These are phyloP conservation scores for Penicillium corylophilum DNA, from an alignment of 2,329 filamentous ascomycete genomes.

Conservation along the genomic window DNA sequence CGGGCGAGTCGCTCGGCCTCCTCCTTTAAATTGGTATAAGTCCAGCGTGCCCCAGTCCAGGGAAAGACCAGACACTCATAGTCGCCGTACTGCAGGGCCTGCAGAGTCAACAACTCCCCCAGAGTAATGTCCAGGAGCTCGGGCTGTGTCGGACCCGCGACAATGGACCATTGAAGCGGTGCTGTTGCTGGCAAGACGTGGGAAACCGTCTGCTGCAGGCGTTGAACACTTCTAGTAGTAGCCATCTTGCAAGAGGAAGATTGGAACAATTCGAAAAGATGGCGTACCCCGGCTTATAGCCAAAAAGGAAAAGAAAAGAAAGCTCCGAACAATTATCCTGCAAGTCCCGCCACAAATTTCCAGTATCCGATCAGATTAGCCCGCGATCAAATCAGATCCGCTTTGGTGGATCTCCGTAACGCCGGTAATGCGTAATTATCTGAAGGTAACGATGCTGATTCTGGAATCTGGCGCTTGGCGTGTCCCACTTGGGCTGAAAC, in stretches of 20 bases:
- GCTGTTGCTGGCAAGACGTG: slow-evolving; percentile 24
- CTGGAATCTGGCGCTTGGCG: not conserved
- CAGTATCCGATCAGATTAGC: not conserved
- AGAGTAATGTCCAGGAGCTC: slow-evolving; percentile 70
- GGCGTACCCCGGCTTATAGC: not conserved
- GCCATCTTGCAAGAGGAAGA: slow-evolving; percentile 19
- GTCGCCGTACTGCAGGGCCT: slow-evolving; percentile 64
- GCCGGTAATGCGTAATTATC: not conserved
- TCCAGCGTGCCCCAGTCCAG: slow-evolving; percentile 74
- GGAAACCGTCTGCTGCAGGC: slow-evolving; percentile 32
- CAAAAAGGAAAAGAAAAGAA: not conserved
- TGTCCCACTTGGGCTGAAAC: not conserved
- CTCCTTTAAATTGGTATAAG: slow-evolving; percentile 63
- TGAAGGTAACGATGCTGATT: not conserved
- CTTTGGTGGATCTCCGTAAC: not conserved
- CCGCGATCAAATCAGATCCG: not conserved
- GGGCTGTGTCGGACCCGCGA: slow-evolving; percentile 68
- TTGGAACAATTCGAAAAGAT: not conserved
- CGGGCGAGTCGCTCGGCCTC: slow-evolving; percentile 63
- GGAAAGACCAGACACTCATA: slow-evolving; percentile 71
- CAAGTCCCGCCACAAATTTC: not conserved
- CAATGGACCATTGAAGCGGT: slow-evolving; percentile 50
- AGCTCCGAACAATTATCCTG: not conserved
- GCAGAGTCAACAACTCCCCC: slow-evolving; percentile 69
- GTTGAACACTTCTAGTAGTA: slow-evolving; percentile 24